These are phyloP conservation scores for Serendipita indica DNA, from an alignment of 768 basidiomycete species.

Conservation along the genomic window DNA sequence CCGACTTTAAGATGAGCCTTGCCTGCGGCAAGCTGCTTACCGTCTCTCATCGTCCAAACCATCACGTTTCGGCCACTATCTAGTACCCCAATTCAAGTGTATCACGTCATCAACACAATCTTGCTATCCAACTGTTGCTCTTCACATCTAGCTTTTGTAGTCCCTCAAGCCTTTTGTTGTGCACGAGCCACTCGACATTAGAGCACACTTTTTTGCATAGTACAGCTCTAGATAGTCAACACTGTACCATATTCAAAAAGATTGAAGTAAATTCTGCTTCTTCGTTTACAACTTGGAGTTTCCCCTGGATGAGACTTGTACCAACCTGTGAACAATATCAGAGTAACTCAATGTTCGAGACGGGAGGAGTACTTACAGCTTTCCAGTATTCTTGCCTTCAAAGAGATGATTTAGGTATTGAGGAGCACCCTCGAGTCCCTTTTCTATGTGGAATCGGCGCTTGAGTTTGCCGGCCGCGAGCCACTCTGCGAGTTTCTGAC, in stretches of 20 bases:
- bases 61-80: too few species aligned
- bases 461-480: conserved; percentile 58
- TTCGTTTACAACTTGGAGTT: background rate
- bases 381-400: conserved; percentile 64
- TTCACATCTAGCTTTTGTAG: background rate
- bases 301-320: conserved; percentile 2
- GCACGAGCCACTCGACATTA: background rate
- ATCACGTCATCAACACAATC: too few species aligned
- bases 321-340: conserved; percentile 7
- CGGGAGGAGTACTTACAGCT: conserved; percentile 32
- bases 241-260: background rate
- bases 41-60: too few species aligned
- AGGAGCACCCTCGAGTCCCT: conserved; percentile 62
- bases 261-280: background rate
- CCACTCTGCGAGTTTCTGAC: conserved; percentile 39
- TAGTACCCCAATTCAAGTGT: too few species aligned
- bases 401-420: conserved; percentile 55
- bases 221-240: background rate
- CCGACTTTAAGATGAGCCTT: background rate
- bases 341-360: conserved; percentile 11
- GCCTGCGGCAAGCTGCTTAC: background rate
- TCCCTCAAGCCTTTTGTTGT: background rate
- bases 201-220: too few species aligned
- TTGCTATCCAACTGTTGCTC: background rate
- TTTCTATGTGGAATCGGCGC: conserved; percentile 63